Evolutionary conservation across 1,284 basidiomycete species (phyloP).

Genomic region (Boletus smithii): DNA sequence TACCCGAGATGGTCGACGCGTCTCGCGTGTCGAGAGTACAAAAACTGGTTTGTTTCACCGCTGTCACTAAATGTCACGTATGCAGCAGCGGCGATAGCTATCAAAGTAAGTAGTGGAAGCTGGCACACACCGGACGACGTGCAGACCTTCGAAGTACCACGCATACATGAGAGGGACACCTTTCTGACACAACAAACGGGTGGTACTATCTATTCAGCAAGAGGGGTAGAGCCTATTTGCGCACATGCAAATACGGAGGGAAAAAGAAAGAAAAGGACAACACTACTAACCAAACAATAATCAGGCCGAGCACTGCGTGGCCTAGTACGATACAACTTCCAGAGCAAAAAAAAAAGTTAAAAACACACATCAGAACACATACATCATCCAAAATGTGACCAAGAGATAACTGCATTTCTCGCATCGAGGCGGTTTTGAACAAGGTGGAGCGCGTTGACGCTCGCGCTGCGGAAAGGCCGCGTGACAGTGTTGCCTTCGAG

Average conservation of each 20-base stretch:
- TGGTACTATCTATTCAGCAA: neutral
- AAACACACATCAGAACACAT: neutral
- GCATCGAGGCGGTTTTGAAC: constrained; percentile 20
- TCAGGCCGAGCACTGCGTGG: neutral
- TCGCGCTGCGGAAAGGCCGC: constrained; percentile 59
- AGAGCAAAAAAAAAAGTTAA: neutral
- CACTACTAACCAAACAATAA: neutral
- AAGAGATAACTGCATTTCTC: constrained; percentile 55
- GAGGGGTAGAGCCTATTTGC: neutral
- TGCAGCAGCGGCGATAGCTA: too few relatives aligned
- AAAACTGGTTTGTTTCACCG: too few relatives aligned
- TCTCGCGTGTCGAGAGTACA: too few relatives aligned
- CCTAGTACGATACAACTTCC: neutral
- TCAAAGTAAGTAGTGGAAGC: too few relatives aligned
- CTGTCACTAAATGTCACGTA: too few relatives aligned
- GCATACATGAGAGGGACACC: too few relatives aligned
- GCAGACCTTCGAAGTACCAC: too few relatives aligned
- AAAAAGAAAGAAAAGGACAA: neutral
- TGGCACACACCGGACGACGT: too few relatives aligned
- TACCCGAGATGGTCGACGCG: too few relatives aligned
- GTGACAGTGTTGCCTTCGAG: constrained; percentile 54
- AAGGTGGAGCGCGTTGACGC: constrained; percentile 38
- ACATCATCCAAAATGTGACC: constrained; percentile 55
- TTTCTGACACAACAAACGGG: neutral
- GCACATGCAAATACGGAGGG: neutral